Conservation (phyloP, 805 yeast species). For the Kodamaea fukazawae region DNA sequence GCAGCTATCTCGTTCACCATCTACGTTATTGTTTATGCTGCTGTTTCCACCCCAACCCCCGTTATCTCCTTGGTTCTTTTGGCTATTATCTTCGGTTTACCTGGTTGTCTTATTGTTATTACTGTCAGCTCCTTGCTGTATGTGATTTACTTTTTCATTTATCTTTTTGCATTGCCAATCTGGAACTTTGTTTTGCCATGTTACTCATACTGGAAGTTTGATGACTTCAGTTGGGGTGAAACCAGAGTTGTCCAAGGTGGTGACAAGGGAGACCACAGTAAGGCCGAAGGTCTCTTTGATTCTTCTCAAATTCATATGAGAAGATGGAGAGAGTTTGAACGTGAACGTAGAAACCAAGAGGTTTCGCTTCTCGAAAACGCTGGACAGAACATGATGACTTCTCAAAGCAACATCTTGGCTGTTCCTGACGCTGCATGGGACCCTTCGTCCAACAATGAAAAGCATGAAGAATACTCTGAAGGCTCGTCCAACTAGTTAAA, state of each 20-base stretch:
- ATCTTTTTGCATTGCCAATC: constrained; percentile 78
- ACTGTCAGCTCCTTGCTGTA: constrained; percentile 76
- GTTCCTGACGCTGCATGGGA: constrained; percentile 47
- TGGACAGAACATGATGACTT: constrained; percentile 1
- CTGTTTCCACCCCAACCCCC: constrained; percentile 74
- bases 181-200: constrained; percentile 90
- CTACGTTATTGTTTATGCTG: constrained; percentile 71
- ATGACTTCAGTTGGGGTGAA: constrained; percentile 96
- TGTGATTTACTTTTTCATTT: constrained; percentile 74
- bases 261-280: constrained; percentile 65
- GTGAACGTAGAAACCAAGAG: constrained; percentile 50
- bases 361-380: constrained; percentile 8
- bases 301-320: constrained; percentile 87
- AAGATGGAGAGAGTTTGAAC: constrained; percentile 92
- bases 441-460: constrained; percentile 28
- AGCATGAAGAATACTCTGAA: not conserved
- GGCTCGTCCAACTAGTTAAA: not conserved
- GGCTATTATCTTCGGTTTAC: constrained; percentile 78
- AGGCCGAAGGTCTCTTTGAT: constrained; percentile 79
- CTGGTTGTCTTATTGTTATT: constrained; percentile 75
- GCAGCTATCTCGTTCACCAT: constrained; percentile 82
- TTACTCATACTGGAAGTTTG: constrained; percentile 92
- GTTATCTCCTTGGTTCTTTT: constrained; percentile 70
- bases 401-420: constrained; percentile 15
- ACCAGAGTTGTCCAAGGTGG: constrained; percentile 78